Conservation (phyloP, 345 rosid genomes). For the Brassica nigra region DNA sequence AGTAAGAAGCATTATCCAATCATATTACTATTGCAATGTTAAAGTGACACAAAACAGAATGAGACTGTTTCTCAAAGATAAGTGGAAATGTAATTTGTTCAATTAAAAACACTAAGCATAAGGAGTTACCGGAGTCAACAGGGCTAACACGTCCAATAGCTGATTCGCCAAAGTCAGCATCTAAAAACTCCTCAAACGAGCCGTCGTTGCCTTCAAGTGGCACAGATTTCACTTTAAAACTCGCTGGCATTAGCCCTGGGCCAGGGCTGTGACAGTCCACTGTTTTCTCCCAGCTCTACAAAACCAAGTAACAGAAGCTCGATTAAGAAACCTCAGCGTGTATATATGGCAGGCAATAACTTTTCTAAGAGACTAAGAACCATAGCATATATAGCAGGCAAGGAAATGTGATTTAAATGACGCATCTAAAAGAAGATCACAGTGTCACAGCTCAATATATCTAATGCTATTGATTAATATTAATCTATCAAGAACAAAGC, state of each 20-base stretch:
- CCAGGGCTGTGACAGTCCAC: constrained; percentile 98
- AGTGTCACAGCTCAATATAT: background rate
- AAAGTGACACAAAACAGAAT: background rate
- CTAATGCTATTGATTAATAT: background rate
- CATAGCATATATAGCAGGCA: background rate
- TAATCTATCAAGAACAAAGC: too few relatives aligned
- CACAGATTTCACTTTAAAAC: constrained; percentile 75
- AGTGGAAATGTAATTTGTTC: background rate
- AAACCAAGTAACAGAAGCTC: constrained; percentile 31
- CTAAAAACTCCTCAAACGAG: constrained; percentile 75
- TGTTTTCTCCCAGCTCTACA: constrained; percentile 98
- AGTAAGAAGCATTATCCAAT: constrained; percentile 15
- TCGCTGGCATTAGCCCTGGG: constrained; percentile 96
- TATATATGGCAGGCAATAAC: too few relatives aligned
- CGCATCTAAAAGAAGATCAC: background rate
- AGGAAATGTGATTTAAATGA: background rate
- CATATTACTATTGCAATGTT: background rate
- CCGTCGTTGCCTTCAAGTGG: constrained; percentile 68
- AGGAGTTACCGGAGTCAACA: constrained; percentile 82
- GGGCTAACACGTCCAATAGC: constrained; percentile 98
- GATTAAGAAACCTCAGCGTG: background rate
- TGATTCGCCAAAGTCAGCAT: constrained; percentile 95
- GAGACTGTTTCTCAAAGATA: background rate
- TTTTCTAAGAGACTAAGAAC: background rate
- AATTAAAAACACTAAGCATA: background rate